These are phyloP conservation scores for Chimonanthus praecox DNA, from an alignment of 164 flowering plant genomes.

Conservation along the genomic window DNA sequence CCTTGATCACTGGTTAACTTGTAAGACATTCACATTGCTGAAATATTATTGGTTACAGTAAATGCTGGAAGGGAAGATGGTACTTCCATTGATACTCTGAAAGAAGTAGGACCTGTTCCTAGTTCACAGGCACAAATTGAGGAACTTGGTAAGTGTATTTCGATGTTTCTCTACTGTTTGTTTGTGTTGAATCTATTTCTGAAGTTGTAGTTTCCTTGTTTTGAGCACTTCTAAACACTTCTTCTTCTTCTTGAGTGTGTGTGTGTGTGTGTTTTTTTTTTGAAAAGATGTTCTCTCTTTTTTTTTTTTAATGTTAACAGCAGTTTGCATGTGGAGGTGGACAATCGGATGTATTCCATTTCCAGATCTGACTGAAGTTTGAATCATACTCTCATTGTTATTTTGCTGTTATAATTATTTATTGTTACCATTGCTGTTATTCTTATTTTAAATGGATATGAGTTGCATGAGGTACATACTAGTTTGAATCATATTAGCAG, in stretches of 20 bases:
- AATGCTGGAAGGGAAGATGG: conserved; percentile 10
- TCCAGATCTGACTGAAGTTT: background rate
- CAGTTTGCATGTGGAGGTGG: background rate
- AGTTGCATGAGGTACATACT: background rate
- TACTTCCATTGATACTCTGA: background rate
- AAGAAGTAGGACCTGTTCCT: conserved; percentile 18
- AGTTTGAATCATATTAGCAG: no score
- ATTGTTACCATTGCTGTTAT: background rate
- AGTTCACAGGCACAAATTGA: conserved; percentile 23
- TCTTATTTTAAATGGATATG: background rate
- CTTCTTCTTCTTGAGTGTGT: background rate
- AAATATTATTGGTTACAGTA: background rate
- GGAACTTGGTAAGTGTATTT: conserved; percentile 28
- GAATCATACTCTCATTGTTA: background rate
- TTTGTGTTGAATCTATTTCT: background rate
- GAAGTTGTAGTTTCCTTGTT: background rate
- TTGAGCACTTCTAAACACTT: background rate
- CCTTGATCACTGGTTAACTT: background rate
- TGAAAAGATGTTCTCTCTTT: background rate
- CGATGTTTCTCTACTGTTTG: background rate
- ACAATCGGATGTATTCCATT: background rate
- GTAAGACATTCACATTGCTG: background rate
- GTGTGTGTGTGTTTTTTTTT: background rate
- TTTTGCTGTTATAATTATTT: background rate
- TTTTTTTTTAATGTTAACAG: no score